phyloP scores from a whole-genome alignment of 495 filamentous ascomycete species.

The Tricharina praecox region DNA sequence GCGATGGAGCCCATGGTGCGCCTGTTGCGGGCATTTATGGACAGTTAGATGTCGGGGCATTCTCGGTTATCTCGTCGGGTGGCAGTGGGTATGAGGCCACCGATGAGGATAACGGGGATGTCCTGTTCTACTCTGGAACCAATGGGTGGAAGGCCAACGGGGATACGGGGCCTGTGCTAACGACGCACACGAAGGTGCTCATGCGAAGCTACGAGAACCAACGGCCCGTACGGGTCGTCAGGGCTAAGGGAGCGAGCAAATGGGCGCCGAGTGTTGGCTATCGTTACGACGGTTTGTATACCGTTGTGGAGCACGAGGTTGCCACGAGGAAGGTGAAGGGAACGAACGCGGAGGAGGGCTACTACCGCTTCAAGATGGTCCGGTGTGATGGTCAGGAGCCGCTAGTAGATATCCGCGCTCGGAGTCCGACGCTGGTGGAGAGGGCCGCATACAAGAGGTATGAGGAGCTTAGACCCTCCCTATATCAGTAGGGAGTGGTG shows the following conservation, averaged over 20 bases:
- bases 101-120: slow-evolving; percentile 29
- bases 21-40: slow-evolving; percentile 34
- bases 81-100: slow-evolving; percentile 31
- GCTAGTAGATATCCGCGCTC: too few species aligned
- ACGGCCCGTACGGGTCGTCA: slow-evolving; percentile 34
- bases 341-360: neutral
- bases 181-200: slow-evolving; percentile 28
- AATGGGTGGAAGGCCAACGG: slow-evolving; percentile 13
- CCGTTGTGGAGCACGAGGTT: slow-evolving; percentile 18
- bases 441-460: too few species aligned
- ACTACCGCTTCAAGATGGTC: neutral
- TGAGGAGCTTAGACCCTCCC: too few species aligned
- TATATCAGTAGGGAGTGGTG: too few species aligned
- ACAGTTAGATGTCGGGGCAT: slow-evolving; percentile 28
- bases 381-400: too few species aligned
- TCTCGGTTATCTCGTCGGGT: slow-evolving; percentile 31
- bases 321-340: neutral
- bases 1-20: slow-evolving; percentile 36
- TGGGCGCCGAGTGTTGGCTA: neutral
- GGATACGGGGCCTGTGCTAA: too few species aligned
- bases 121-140: slow-evolving; percentile 33
- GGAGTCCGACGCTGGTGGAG: too few species aligned
- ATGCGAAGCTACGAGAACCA: slow-evolving; percentile 12
- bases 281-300: slow-evolving; percentile 42
- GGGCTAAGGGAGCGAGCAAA: slow-evolving; percentile 9